These are phyloP conservation scores for Termitomyces sp. DNA, from an alignment of 768 basidiomycete species.

Conservation along the genomic window DNA sequence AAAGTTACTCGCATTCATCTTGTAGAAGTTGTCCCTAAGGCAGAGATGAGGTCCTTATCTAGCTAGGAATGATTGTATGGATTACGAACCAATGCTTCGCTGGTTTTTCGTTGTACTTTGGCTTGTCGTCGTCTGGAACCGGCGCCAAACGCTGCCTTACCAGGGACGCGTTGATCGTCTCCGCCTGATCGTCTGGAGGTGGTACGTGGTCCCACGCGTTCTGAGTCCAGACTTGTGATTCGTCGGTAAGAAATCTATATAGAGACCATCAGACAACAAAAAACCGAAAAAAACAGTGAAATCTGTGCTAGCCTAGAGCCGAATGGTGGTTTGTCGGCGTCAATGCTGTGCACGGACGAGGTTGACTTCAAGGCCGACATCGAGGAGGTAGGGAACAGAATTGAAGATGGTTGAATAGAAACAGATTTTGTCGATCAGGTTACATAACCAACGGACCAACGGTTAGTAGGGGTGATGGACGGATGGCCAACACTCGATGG, in stretches of 20 bases:
- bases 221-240: constrained; percentile 76
- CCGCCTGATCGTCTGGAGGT: constrained; percentile 75
- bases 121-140: constrained; percentile 69
- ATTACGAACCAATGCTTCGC: constrained; percentile 62
- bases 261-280: neutral
- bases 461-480: constrained; percentile 3
- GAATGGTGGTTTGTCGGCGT: constrained; percentile 57
- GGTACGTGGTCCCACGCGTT: constrained; percentile 94
- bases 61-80: neutral
- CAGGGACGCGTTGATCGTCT: constrained; percentile 67
- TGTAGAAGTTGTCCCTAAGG: constrained; percentile 91
- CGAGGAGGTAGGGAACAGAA: neutral
- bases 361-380: constrained; percentile 29
- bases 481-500: constrained; percentile 10
- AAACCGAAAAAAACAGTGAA: neutral
- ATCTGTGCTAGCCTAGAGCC: constrained; percentile 53
- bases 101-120: constrained; percentile 69
- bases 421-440: neutral
- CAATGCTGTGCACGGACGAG: constrained; percentile 67
- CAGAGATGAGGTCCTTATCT: constrained; percentile 14
- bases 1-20: constrained; percentile 80
- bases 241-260: constrained; percentile 63
- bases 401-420: neutral
- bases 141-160: constrained; percentile 68
- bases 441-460: constrained; percentile 15